phyloP scores from a whole-genome alignment of 2,329 filamentous ascomycete genomes.

The Ceratocystis diversiconidia region DNA sequence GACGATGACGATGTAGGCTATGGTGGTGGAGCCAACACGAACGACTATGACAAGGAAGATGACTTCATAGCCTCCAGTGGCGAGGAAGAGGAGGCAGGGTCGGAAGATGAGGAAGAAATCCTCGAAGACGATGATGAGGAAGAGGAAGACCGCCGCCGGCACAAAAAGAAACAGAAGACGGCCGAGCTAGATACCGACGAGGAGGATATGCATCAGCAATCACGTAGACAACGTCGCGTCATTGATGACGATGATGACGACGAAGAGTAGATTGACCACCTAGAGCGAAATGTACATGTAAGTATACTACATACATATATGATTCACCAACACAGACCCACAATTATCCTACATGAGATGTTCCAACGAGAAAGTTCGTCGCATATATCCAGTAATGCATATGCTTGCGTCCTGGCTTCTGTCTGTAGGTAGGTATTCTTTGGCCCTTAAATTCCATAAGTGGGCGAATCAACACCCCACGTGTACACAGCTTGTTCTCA shows the following conservation, averaged over 20 bases:
- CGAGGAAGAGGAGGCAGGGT: conserved; percentile 50
- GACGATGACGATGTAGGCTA: conserved; percentile 60
- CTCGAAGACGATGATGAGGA: conserved; percentile 35
- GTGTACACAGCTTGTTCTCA: too few species aligned
- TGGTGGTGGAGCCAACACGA: conserved; percentile 47
- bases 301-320: neutral
- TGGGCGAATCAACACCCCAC: too few species aligned
- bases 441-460: too few species aligned
- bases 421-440: too few species aligned
- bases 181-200: conserved; percentile 35
- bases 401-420: too few species aligned
- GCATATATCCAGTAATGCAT: too few species aligned
- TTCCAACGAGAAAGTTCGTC: neutral
- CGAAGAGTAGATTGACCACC: conserved; percentile 22
- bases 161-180: conserved; percentile 38
- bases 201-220: conserved; percentile 39
- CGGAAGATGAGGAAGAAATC: conserved; percentile 51
- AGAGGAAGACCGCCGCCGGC: conserved; percentile 26
- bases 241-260: conserved; percentile 50
- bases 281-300: neutral
- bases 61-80: conserved; percentile 66
- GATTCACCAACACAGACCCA: neutral
- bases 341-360: neutral
- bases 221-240: conserved; percentile 40
- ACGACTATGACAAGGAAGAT: conserved; percentile 66